These are phyloP conservation scores for Russula compacta DNA, from an alignment of 768 basidiomycete genomes.

Conservation along the genomic window DNA sequence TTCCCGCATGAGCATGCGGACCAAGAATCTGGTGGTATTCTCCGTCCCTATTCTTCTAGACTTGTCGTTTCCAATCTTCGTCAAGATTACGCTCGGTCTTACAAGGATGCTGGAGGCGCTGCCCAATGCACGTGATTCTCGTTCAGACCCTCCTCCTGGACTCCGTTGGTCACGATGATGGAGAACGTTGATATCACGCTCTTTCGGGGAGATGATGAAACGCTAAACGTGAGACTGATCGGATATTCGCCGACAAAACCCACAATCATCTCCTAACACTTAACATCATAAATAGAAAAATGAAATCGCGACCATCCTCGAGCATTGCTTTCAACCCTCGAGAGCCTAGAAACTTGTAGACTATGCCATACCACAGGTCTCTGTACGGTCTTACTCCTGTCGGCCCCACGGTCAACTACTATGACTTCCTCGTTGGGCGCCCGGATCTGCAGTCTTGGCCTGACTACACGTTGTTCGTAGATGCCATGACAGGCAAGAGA, in stretches of 20 bases:
- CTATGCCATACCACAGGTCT: no score
- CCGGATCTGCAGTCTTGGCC: slow-evolving; percentile 30
- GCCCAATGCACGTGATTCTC: neutral
- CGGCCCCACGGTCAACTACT: slow-evolving; percentile 1
- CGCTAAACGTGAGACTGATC: neutral
- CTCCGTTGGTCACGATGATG: neutral
- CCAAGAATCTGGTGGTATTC: neutral
- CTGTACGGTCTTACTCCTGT: neutral
- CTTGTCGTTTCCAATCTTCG: no score
- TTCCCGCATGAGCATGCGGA: neutral
- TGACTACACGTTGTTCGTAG: slow-evolving; percentile 45
- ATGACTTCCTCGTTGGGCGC: slow-evolving; percentile 1
- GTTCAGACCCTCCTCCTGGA: neutral
- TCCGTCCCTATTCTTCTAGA: no score
- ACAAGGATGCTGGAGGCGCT: no score
- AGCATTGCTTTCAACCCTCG: no score
- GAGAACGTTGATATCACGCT: neutral
- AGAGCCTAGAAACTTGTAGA: no score
- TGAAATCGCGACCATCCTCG: no score
- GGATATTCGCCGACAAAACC: neutral
- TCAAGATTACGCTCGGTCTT: no score
- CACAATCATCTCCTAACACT: neutral
- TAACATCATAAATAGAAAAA: no score
- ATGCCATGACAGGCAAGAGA: slow-evolving; percentile 40
- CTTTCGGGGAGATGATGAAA: neutral